Evolutionary conservation across 441 rosid genomes (phyloP).

Genomic region (Gossypium lobatum): DNA sequence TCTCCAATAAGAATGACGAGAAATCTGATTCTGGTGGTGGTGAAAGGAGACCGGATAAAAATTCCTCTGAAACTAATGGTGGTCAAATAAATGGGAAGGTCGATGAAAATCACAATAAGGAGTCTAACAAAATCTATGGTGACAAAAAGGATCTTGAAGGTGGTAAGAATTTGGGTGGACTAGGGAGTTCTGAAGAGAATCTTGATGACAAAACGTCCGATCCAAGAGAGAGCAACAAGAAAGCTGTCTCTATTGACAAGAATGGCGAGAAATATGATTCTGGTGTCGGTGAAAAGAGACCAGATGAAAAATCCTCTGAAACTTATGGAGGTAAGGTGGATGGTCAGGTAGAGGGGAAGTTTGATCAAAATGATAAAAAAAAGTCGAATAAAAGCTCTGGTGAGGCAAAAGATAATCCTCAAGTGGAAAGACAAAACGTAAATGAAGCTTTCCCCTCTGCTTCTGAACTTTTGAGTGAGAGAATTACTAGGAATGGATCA

Average conservation of each 20-base stretch:
- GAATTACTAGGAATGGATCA: conserved; percentile 54
- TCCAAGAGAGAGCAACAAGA: conserved; percentile 21
- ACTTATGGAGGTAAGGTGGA: conserved; percentile 9
- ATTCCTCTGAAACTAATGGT: conserved; percentile 25
- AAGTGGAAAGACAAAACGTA: conserved; percentile 37
- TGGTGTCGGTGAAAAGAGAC: conserved; percentile 30
- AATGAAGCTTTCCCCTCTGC: conserved; percentile 67
- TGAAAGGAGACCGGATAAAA: conserved; percentile 29
- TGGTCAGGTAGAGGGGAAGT: conserved; percentile 19
- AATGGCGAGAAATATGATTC: conserved; percentile 25
- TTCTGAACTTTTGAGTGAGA: conserved; percentile 77
- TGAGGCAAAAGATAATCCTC: conserved; percentile 35
- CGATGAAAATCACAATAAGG: conserved; percentile 32
- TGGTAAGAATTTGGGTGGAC: conserved; percentile 32
- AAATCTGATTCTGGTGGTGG: conserved; percentile 30
- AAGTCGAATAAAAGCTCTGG: conserved; percentile 30
- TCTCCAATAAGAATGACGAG: conserved; percentile 10
- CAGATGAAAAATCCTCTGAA: conserved; percentile 28
- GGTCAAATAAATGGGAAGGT: conserved; percentile 34
- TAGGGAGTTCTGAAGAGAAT: conserved; percentile 36
- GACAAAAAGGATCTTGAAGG: background rate
- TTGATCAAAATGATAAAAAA: conserved; percentile 26
- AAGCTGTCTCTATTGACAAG: background rate
- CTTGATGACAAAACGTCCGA: conserved; percentile 37
- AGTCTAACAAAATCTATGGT: conserved; percentile 28